Conservation (phyloP, 306 rosid genomes). For the Psophocarpus tetragonolobus region DNA sequence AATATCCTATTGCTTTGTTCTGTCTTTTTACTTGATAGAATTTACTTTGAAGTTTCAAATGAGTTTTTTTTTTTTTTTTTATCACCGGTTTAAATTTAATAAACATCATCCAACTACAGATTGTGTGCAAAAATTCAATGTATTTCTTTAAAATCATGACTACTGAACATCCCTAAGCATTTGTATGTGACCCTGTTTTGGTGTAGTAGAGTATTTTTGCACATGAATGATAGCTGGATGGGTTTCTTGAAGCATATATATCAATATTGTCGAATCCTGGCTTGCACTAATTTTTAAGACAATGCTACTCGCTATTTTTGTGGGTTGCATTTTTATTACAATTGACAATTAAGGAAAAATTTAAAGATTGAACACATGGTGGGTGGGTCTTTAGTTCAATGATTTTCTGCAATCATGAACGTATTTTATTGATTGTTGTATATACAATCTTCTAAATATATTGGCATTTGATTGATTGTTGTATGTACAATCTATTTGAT, state of each 20-base stretch:
- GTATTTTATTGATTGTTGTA: not conserved
- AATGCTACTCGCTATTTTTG: not conserved
- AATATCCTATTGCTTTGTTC: not conserved
- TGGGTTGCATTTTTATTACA: not conserved
- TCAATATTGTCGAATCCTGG: not conserved
- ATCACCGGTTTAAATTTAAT: not conserved
- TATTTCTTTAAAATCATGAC: not conserved
- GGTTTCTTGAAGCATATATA: not conserved
- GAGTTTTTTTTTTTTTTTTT: not conserved
- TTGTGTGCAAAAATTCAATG: not conserved
- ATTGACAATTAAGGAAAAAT: not conserved
- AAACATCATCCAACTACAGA: not conserved
- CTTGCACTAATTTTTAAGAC: not conserved
- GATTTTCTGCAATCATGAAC: conserved; percentile 8
- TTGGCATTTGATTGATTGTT: not conserved
- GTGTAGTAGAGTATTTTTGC: not conserved
- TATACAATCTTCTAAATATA: not conserved
- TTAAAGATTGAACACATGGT: not conserved
- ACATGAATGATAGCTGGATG: not conserved
- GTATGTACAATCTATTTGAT: not conserved
- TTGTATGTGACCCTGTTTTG: not conserved
- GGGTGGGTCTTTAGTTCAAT: not conserved
- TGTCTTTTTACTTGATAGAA: conserved; percentile 7
- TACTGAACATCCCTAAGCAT: not conserved
- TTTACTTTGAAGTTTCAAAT: not conserved